A percentile compares a stretch with the other conserved stretches of the same genome.
These are phyloP conservation scores for Yamadazyma songkhlaensis DNA, from an alignment of 1,139 yeast species.

Conservation along the genomic window DNA sequence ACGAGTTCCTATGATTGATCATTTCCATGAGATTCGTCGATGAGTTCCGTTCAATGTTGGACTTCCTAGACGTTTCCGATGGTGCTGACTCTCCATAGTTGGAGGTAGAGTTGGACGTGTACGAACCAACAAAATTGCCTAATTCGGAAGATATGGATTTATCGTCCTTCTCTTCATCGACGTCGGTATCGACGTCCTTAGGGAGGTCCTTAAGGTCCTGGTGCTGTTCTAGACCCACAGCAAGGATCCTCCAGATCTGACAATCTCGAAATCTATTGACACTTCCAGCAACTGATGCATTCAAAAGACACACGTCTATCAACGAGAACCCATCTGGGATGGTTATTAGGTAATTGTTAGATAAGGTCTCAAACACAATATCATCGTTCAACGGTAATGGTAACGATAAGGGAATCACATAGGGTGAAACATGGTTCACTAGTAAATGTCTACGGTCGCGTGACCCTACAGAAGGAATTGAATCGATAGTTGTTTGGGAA, in stretches of 20 bases:
- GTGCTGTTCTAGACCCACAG: slow-evolving; percentile 52
- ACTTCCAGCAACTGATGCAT: slow-evolving; percentile 57
- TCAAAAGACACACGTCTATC: slow-evolving; percentile 54
- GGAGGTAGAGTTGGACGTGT: slow-evolving; percentile 44
- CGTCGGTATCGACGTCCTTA: slow-evolving; percentile 1
- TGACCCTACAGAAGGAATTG: slow-evolving; percentile 21
- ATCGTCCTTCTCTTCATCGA: slow-evolving; percentile 14
- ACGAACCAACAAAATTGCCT: slow-evolving; percentile 44
- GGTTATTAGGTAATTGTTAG: slow-evolving; percentile 39
- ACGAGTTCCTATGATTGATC: slow-evolving; percentile 21
- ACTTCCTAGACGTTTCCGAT: slow-evolving; percentile 10
- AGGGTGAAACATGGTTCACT: slow-evolving; percentile 36
- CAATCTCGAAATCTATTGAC: slow-evolving; percentile 55
- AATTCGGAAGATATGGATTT: slow-evolving; percentile 39
- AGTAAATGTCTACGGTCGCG: slow-evolving; percentile 12
- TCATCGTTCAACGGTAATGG: slow-evolving; percentile 46
- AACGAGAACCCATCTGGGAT: slow-evolving; percentile 51
- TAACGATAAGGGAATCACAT: slow-evolving; percentile 41
- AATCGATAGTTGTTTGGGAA: slow-evolving; percentile 40
- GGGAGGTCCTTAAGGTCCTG: not conserved
- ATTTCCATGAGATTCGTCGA: slow-evolving; percentile 23
- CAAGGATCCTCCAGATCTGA: slow-evolving; percentile 69
- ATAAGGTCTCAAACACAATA: slow-evolving; percentile 37
- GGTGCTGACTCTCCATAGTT: slow-evolving; percentile 29
- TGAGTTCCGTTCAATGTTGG: slow-evolving; percentile 15